Percentiles rank a stretch among this genome's conserved stretches.
These are phyloP conservation scores for Dioszegia hungarica DNA, from an alignment of 768 basidiomycete genomes.

Conservation along the genomic window DNA sequence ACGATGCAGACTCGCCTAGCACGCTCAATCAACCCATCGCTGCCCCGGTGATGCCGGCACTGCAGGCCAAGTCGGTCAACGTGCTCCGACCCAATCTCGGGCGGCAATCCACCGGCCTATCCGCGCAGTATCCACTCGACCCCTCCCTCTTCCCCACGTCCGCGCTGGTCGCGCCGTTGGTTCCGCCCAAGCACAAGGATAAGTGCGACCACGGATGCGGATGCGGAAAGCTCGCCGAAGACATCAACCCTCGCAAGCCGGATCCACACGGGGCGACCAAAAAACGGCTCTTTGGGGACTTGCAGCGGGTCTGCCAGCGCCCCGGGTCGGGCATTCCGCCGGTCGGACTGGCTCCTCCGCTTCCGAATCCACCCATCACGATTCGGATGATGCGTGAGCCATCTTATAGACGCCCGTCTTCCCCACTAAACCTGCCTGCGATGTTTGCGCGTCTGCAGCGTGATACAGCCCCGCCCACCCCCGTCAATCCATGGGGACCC, in stretches of 20 bases:
- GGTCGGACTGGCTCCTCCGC: neutral
- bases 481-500: no score
- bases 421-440: no score
- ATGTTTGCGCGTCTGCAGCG: no score
- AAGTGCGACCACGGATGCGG: slow-evolving; percentile 1
- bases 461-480: no score
- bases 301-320: neutral
- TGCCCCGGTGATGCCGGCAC: neutral
- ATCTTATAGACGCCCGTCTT: no score
- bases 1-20: neutral
- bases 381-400: no score
- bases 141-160: neutral
- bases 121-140: neutral
- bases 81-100: neutral
- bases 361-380: neutral
- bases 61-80: neutral
- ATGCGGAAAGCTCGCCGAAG: neutral
- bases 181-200: neutral
- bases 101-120: no score
- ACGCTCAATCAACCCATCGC: neutral
- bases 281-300: neutral
- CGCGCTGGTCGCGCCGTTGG: neutral
- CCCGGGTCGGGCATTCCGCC: neutral
- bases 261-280: neutral
- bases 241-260: neutral